Evolutionary conservation across 202 grass and related monocot species (phyloP).

Genomic region (Zoysia matrella): DNA sequence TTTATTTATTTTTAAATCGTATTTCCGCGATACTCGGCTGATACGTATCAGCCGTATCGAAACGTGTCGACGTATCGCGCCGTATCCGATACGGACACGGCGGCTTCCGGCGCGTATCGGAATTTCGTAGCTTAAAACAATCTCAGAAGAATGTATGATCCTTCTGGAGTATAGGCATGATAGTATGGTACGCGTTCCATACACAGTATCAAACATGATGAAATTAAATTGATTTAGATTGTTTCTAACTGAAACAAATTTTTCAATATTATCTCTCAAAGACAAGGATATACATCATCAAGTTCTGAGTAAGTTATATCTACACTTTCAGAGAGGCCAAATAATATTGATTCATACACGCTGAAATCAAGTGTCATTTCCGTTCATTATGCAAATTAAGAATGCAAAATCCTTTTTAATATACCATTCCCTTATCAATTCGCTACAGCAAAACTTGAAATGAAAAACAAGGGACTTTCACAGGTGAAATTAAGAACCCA

Average conservation of each 20-base stretch:
- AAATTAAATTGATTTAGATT: not conserved
- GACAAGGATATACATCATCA: no score
- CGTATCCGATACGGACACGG: no score
- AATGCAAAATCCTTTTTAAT: not conserved
- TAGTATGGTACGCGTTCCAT: not conserved
- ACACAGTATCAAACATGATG: conserved; percentile 11
- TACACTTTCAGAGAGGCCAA: conserved; percentile 1
- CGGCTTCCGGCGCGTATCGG: no score
- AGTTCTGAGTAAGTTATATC: not conserved
- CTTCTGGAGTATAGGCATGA: not conserved
- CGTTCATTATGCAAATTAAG: not conserved
- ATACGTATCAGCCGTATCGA: no score
- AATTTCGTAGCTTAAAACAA: not conserved
- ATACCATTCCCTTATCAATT: not conserved
- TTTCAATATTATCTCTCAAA: no score
- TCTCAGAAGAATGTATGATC: conserved; percentile 5
- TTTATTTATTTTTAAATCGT: no score
- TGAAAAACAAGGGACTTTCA: not conserved
- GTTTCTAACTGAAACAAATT: not conserved
- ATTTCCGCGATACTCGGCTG: no score
- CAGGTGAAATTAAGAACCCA: conserved; percentile 32
- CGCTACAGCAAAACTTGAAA: not conserved
- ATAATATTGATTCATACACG: not conserved
- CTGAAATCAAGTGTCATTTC: not conserved
- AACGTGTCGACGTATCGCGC: no score